Evolutionary conservation across 2,329 filamentous ascomycete species (phyloP).

Genomic region (Alternaria triticimaculans): DNA sequence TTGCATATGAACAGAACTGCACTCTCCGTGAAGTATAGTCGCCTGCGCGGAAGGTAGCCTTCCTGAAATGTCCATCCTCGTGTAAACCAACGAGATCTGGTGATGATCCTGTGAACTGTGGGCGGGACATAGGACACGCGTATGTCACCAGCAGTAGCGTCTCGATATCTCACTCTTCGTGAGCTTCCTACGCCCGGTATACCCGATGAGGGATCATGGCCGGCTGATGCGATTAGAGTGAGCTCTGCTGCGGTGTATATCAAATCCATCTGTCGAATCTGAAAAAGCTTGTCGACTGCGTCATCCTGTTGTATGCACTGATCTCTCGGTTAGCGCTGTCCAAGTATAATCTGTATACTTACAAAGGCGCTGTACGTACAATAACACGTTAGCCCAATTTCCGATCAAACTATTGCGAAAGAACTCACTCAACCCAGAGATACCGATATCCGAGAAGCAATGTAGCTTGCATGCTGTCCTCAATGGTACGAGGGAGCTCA

Average conservation of each 20-base stretch:
- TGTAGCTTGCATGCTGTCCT: background rate
- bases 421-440: background rate
- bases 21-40: background rate
- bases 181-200: background rate
- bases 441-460: background rate
- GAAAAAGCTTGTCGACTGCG: fast-evolving
- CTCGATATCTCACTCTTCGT: background rate
- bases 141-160: background rate
- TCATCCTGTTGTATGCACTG: background rate
- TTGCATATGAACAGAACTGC: background rate
- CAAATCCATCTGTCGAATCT: background rate
- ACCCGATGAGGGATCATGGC: background rate
- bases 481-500: background rate
- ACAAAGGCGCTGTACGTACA: background rate
- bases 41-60: background rate
- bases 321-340: background rate
- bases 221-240: background rate
- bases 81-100: background rate
- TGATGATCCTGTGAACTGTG: fast-evolving
- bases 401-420: fast-evolving
- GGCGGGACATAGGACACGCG: fast-evolving
- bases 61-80: background rate
- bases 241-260: background rate
- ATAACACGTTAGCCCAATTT: background rate
- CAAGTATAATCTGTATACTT: fast-evolving